Evolutionary conservation across 2,329 filamentous ascomycete species (phyloP).

Genomic region (Ascochyta lentis): DNA sequence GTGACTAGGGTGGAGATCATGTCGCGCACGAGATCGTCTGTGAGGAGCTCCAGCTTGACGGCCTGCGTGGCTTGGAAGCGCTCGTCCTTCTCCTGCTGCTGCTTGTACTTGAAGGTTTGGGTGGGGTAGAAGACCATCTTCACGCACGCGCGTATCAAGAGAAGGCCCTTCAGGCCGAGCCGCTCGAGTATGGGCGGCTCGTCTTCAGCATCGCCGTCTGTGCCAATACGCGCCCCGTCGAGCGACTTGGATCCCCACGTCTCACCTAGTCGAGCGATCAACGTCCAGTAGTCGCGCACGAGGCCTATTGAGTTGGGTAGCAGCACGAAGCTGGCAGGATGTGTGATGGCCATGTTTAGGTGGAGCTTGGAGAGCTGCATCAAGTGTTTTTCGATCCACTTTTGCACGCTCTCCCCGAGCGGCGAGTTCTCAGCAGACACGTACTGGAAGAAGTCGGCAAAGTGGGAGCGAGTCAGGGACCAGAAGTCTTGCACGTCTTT

Average conservation of each 20-base stretch:
- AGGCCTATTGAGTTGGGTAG: conserved; percentile 81
- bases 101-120: conserved; percentile 84
- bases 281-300: conserved; percentile 82
- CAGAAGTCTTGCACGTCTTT: conserved; percentile 80
- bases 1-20: conserved; percentile 86
- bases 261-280: conserved; percentile 78
- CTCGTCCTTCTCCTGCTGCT: conserved; percentile 76
- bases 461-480: conserved; percentile 75
- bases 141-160: conserved; percentile 81
- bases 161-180: conserved; percentile 80
- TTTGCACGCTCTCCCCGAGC: conserved; percentile 60
- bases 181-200: conserved; percentile 72
- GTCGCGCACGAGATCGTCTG: conserved; percentile 75
- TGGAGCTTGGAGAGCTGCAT: conserved; percentile 93
- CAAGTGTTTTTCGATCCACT: conserved; percentile 80
- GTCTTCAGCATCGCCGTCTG: conserved; percentile 56
- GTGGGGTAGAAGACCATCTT: conserved; percentile 83
- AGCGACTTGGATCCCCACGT: conserved; percentile 66
- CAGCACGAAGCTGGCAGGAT: conserved; percentile 82
- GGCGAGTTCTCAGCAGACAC: conserved; percentile 64
- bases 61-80: conserved; percentile 71
- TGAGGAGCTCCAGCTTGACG: conserved; percentile 77
- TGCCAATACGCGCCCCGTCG: conserved; percentile 50
- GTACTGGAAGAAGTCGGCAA: conserved; percentile 75
- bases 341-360: conserved; percentile 78